Base-by-base conservation (phyloP, 2,329 filamentous ascomycete species). In the Trichoderma atrobrunneum region DNA sequence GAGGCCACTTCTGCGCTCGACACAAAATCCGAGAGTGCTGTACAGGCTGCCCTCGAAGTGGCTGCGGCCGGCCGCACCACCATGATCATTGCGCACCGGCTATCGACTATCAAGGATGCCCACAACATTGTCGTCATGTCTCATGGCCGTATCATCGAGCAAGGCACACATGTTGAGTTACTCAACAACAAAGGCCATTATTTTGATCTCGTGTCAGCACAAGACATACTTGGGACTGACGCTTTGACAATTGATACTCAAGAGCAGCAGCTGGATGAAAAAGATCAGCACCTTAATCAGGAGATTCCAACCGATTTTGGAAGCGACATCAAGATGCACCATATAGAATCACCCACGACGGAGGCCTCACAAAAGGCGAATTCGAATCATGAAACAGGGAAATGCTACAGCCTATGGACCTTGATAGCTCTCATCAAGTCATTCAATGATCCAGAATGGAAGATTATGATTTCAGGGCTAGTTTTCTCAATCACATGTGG, bases 1-100 rank as follows among this genome's bases (percentile, higher is more conserved):
- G 66, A 69, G 34, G 66, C 66, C 16, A 69, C 66, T 5, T 60
- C 54, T 48, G 66, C 66, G 21, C 66, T 69, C 21, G 66, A 69
- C 5, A 32, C 54, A 12, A 43, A 30, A n/a, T 59, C 66, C 0
- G 66, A 69, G 32, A 24, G 16, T n/a, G n/a, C 3, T 32, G 30
- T 61, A 3, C 57, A 61, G 11, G 11, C 16, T 1, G 57, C 57
- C 5, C 28, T 61, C 10, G 30, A 61, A n/a, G n/a, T 7, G 7
- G 57, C 57, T 21, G 10, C 26, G 3, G 26, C 11, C 3, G 30
- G 30, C 6, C 26, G 57, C 2, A 61, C 57, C 11, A 61, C 30
- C 21, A 61, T 61, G 5, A 36, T 16, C 3, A 61, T 61, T 32
- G 57, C 57, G 8, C 57, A 61, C 28, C 28, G 57, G 5, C n/a